These are phyloP conservation scores for Tylopilus orsonianus DNA, from an alignment of 1,284 basidiomycete genomes.

Conservation along the genomic window DNA sequence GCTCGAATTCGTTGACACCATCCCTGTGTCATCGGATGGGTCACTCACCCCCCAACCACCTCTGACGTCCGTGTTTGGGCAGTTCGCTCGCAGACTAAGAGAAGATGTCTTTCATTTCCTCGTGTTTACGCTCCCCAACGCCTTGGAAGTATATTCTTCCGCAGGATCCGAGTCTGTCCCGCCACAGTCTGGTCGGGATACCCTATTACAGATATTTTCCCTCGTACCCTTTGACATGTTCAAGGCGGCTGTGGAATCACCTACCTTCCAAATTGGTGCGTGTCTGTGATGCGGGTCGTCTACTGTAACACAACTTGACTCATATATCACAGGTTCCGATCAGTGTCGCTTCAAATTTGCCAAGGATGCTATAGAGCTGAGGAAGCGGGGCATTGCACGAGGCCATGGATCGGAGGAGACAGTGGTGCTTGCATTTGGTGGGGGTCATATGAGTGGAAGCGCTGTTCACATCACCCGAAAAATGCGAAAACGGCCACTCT, in stretches of 20 bases:
- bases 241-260: constrained; percentile 75
- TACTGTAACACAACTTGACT: constrained; percentile 5
- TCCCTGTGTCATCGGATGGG: constrained; percentile 55
- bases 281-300: constrained; percentile 19
- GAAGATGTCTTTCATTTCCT: constrained; percentile 78
- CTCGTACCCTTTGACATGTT: constrained; percentile 79
- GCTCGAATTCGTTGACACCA: constrained; percentile 70
- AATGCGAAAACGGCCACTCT: constrained; percentile 76
- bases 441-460: constrained; percentile 64
- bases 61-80: constrained; percentile 63
- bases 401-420: constrained; percentile 73
- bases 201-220: constrained; percentile 70
- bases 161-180: constrained; percentile 36
- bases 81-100: constrained; percentile 65
- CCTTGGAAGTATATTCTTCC: constrained; percentile 50
- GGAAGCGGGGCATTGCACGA: constrained; percentile 67
- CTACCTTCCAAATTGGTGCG: constrained; percentile 74
- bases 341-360: constrained; percentile 87
- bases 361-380: constrained; percentile 80
- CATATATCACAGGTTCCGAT: constrained; percentile 57
- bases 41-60: constrained; percentile 51
- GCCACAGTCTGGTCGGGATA: constrained; percentile 55
- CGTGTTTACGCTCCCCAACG: constrained; percentile 66
- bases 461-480: constrained; percentile 85
- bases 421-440: constrained; percentile 83